phyloP scores from a whole-genome alignment of 306 rosid species.

The Mimosa bimucronata region DNA sequence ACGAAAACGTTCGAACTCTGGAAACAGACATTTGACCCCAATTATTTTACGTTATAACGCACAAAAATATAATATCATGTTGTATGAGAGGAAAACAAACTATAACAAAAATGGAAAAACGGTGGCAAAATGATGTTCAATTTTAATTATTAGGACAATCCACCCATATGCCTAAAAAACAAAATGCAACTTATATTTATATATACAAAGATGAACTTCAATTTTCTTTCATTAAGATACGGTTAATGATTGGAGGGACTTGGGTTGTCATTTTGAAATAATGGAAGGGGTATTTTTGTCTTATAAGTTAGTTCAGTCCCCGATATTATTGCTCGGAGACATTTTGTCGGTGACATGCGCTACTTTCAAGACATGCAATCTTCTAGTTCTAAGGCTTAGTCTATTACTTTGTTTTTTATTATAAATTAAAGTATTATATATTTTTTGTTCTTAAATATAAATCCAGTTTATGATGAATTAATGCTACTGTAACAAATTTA shows the following conservation, averaged over 20 bases:
- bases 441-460: no score
- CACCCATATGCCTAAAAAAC: background rate
- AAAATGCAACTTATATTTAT: no score
- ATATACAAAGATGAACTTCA: no score
- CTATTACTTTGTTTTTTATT: no score
- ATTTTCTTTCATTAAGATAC: no score
- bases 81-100: no score
- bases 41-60: background rate
- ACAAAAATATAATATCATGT: background rate
- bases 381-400: no score
- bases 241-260: background rate
- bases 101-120: background rate
- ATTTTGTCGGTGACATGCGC: background rate
- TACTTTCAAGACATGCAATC: background rate
- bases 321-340: background rate
- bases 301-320: background rate
- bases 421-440: no score
- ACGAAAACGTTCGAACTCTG: background rate
- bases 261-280: background rate
- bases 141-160: background rate
- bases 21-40: background rate
- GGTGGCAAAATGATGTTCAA: no score
- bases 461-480: no score
- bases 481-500: no score
- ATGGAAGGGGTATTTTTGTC: background rate